Base-by-base conservation (phyloP, 306 rosid species). In the Quercus parvula region DNA sequence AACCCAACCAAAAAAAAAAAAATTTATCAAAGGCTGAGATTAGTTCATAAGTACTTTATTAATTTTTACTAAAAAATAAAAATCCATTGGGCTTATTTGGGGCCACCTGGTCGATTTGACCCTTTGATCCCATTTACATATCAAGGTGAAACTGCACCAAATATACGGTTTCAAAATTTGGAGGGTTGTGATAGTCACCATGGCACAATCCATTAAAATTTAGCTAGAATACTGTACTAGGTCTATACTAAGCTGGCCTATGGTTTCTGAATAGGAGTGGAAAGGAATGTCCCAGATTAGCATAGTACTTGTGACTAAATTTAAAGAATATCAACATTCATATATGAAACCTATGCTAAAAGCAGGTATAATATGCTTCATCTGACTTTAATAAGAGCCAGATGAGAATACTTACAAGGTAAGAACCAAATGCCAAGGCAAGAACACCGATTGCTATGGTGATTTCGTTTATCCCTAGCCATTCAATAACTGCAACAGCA, bases 401-500 rank as follows among this genome's bases (percentile, higher is more conserved):
- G 41, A 67, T 72, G 52, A 44, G 71, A 56, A 75, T 17, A 85
- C 98, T 93, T 90, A 93, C 99, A 77, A 93, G 87, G 80, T 87
- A 95, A 75, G 96, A 80, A 64, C 93, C 96, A 54, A 84, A 52
- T 28, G 86, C 85, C 79, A 95, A 75, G 86, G 70, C 61, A 78
- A 93, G 76, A 11, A 79, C 92, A 20, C 94, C 44, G 72, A 77
- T 22, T 55, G 59, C 61, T 77, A 88, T 5, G 59, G 92, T 78
- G 22, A 85, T 46, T 57, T 0, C 88, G 70, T 91, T 90, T n/a
- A 86, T 77, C 84, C 96, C 97, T 0, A 89, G 84, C 92, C 88
- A 86, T 87, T 90, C 94, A 73, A 90, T 49, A 77, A 80, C 99
- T 95, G 92, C 77, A 84, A 77, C 57, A 83, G 76, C 71, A 82